Evolutionary conservation across 1,284 basidiomycete genomes (phyloP).

Genomic region (Cutaneotrichosporon spelunceum): DNA sequence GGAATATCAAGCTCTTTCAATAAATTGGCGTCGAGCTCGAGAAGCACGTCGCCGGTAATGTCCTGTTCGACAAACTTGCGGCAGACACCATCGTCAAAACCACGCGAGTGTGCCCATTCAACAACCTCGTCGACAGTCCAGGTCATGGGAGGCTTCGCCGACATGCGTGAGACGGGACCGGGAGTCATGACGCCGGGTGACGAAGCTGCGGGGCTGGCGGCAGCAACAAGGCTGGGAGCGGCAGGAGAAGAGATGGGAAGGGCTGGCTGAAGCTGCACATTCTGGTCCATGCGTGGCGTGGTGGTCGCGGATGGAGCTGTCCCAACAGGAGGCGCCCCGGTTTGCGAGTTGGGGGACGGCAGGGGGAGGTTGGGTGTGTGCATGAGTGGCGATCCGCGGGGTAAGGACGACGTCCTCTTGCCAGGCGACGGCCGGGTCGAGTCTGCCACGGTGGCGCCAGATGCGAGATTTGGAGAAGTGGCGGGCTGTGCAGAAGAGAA

Average conservation of each 20-base stretch:
- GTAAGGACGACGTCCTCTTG: neutral
- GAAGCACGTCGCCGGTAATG: conserved; percentile 92
- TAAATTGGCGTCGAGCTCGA: conserved; percentile 87
- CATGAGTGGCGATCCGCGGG: conserved; percentile 1
- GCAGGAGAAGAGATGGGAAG: conserved; percentile 8
- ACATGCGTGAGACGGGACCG: conserved; percentile 13
- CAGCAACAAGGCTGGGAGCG: neutral
- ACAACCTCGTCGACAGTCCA: conserved; percentile 90
- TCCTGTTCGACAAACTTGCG: conserved; percentile 87
- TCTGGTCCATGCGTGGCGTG: neutral
- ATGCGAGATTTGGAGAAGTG: neutral
- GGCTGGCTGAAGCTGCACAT: conserved; percentile 7
- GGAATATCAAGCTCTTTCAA: conserved; percentile 95
- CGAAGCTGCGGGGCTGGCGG: neutral
- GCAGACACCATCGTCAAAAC: conserved; percentile 77
- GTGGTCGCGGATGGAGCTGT: neutral
- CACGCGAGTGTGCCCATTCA: conserved; percentile 78
- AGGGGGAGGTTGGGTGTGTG: neutral
- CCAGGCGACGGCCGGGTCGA: neutral
- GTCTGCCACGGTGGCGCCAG: neutral
- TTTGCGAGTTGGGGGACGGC: neutral
- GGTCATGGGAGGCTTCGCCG: conserved; percentile 56
- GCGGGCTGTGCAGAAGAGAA: neutral
- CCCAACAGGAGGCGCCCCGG: neutral
- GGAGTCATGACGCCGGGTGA: conserved; percentile 8